These are phyloP conservation scores for Nannochloris sp. DNA, from an alignment of 139 green algal genomes.

Conservation along the genomic window DNA sequence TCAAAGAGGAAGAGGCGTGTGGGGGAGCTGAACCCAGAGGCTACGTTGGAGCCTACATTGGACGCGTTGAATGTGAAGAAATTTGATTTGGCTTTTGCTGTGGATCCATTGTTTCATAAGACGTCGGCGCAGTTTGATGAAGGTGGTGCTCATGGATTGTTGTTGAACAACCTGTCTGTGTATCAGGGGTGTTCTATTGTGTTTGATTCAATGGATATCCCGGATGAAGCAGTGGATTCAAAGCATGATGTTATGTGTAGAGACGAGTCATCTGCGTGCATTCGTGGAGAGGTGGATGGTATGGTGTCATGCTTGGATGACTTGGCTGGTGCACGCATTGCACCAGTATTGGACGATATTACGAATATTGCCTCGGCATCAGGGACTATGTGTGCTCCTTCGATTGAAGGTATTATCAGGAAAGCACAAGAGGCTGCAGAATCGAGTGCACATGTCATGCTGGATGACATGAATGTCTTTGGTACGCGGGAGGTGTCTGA, in stretches of 20 bases:
- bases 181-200: constrained; percentile 56
- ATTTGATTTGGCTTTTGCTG: constrained; percentile 56
- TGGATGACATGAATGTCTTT: not conserved
- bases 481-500: not conserved
- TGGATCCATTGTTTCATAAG: constrained; percentile 77
- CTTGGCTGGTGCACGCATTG: not conserved
- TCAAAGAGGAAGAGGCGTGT: constrained; percentile 13
- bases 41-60: constrained; percentile 50
- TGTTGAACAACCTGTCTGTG: constrained; percentile 69
- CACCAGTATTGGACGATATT: constrained; percentile 24
- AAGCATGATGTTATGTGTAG: not conserved
- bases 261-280: constrained; percentile 2
- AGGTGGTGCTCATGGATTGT: constrained; percentile 60
- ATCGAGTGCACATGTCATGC: not conserved
- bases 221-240: constrained; percentile 22
- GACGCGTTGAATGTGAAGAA: constrained; percentile 71
- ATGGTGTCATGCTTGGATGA: not conserved
- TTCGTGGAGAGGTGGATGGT: not conserved
- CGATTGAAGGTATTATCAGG: constrained; percentile 5
- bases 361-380: constrained; percentile 1
- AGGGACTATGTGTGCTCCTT: not conserved
- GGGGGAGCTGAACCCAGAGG: constrained; percentile 29
- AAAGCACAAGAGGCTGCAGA: constrained; percentile 20
- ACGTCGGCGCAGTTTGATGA: constrained; percentile 85
- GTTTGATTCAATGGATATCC: constrained; percentile 68